Percentiles rank a stretch among this genome's conserved stretches.
Conservation (phyloP, 371 early-diverging fungal genomes). For the Lichtheimia hyalospora region DNA sequence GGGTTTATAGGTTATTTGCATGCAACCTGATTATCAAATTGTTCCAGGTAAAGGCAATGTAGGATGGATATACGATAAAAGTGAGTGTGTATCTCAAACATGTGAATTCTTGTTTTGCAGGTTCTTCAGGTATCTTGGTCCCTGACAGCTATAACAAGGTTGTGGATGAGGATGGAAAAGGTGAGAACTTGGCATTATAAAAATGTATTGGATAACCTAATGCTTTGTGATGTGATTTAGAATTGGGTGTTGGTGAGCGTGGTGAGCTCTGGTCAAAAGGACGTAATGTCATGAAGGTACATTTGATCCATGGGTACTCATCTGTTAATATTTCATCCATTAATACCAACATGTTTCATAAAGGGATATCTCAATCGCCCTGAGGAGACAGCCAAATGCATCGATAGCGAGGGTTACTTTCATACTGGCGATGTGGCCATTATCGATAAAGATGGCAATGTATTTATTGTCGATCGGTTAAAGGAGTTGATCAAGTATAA, state of each 20-base stretch:
- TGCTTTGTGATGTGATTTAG: conserved; percentile 14
- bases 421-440: conserved; percentile 86
- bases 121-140: conserved; percentile 68
- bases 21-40: conserved; percentile 9
- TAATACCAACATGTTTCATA: conserved; percentile 4
- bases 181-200: conserved; percentile 7
- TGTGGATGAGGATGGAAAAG: conserved; percentile 59
- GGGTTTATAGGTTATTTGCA: too few species aligned
- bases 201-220: not conserved
- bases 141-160: conserved; percentile 71
- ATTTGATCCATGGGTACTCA: not conserved
- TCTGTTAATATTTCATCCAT: not conserved
- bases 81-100: too few species aligned
- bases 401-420: conserved; percentile 66
- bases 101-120: conserved; percentile 25
- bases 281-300: conserved; percentile 73
- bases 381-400: conserved; percentile 63
- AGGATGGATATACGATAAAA: too few species aligned
- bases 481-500: conserved; percentile 82
- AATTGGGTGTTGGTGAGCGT: conserved; percentile 47
- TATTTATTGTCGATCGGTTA: conserved; percentile 68
- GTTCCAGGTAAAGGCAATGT: too few species aligned
- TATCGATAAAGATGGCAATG: conserved; percentile 57
- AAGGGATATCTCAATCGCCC: conserved; percentile 65
- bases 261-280: conserved; percentile 83